Evolutionary conservation across 805 yeast species (phyloP).

Genomic region (Nakazawaea wyomingensis): DNA sequence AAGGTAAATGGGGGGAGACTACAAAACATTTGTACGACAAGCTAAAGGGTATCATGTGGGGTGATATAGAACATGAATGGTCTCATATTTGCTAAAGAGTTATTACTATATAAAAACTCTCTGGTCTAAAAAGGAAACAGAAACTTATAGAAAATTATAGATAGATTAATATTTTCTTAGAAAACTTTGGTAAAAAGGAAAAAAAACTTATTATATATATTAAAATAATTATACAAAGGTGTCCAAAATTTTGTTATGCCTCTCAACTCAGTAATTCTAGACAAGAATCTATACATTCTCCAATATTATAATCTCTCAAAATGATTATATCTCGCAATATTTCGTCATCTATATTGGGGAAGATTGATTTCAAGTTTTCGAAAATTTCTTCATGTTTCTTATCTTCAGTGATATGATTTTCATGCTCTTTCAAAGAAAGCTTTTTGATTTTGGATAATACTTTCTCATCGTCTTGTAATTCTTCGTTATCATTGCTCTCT

Average conservation of each 20-base stretch:
- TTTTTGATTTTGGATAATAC: constrained; percentile 18
- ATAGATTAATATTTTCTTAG: too few species aligned
- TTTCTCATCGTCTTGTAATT: not conserved
- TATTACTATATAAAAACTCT: too few species aligned
- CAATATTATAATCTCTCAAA: constrained; percentile 62
- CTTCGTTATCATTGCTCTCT: not conserved
- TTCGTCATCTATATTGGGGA: constrained; percentile 67
- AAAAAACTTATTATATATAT: too few species aligned
- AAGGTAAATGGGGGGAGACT: constrained; percentile 35
- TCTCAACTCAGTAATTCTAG: constrained; percentile 24
- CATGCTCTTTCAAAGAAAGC: constrained; percentile 27
- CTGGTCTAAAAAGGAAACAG: too few species aligned
- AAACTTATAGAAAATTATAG: too few species aligned
- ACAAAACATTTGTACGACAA: constrained; percentile 24
- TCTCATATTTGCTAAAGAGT: constrained; percentile 7
- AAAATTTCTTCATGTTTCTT: constrained; percentile 43
- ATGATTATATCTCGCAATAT: constrained; percentile 65
- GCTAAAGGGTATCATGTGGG: constrained; percentile 21
- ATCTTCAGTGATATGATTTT: constrained; percentile 28
- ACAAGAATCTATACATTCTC: constrained; percentile 68
- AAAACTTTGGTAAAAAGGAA: too few species aligned
- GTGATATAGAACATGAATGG: constrained; percentile 21
- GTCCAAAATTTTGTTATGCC: not conserved
- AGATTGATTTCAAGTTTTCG: constrained; percentile 56
- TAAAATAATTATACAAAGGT: too few species aligned